phyloP scores from a whole-genome alignment of 208 protist species.

The Angomonas desouzai region DNA sequence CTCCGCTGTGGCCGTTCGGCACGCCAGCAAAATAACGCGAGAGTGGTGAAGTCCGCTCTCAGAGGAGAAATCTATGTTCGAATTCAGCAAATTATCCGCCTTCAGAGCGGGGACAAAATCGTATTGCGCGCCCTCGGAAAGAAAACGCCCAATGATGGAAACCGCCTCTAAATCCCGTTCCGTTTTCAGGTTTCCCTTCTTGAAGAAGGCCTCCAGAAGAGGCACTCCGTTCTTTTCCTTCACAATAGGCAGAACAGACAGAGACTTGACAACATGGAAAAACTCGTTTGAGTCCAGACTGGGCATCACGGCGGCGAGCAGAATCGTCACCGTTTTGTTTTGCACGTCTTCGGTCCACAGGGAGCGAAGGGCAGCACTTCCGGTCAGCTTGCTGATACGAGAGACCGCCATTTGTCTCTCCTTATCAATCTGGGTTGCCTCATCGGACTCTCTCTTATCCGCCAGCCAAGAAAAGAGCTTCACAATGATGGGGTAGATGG shows the following conservation, averaged over 20 bases:
- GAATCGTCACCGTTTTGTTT: conserved; percentile 40
- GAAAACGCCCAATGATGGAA: conserved; percentile 44
- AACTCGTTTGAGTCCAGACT: conserved; percentile 76
- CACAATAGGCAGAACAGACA: conserved; percentile 54
- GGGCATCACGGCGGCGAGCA: conserved; percentile 62
- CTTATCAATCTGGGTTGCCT: conserved; percentile 67
- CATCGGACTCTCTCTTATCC: conserved; percentile 79
- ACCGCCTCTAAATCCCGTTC: conserved; percentile 58
- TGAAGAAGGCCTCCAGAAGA: conserved; percentile 60
- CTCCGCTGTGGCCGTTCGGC: conserved; percentile 48
- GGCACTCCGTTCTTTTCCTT: conserved; percentile 45
- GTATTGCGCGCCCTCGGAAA: conserved; percentile 26
- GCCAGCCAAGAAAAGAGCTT: conserved; percentile 89
- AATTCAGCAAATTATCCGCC: conserved; percentile 32
- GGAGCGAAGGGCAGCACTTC: conserved; percentile 26
- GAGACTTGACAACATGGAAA: conserved; percentile 50
- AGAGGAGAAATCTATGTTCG: conserved; percentile 12
- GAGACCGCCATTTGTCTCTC: conserved; percentile 75
- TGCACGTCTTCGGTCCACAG: conserved; percentile 83
- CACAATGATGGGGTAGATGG: conserved; percentile 69
- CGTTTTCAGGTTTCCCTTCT: conserved; percentile 28
- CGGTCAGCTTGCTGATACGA: conserved; percentile 43
- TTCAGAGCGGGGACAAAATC: conserved; percentile 50
- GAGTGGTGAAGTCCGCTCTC: conserved; percentile 40
- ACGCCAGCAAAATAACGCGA: conserved; percentile 50